These are phyloP conservation scores for Suillus discolor DNA, from an alignment of 768 basidiomycete genomes.

Conservation along the genomic window DNA sequence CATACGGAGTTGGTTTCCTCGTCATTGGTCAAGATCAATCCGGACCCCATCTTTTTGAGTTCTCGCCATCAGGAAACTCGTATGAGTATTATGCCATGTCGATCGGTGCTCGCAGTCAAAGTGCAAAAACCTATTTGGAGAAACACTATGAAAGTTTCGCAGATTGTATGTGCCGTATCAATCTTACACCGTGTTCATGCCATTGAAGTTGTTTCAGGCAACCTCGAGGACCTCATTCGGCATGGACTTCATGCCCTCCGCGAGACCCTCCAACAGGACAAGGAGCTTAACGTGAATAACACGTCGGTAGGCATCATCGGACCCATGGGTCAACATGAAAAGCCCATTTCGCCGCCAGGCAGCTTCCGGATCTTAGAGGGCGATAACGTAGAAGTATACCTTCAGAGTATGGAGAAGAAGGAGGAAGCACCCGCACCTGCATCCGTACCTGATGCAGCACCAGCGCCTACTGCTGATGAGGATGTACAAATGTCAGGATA, in stretches of 20 bases:
- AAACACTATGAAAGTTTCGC: slow-evolving; percentile 88
- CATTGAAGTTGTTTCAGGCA: slow-evolving; percentile 47
- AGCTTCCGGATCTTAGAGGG: slow-evolving; percentile 90
- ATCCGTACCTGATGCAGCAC: slow-evolving; percentile 28
- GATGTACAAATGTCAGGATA: slow-evolving; percentile 88
- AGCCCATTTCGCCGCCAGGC: slow-evolving; percentile 50
- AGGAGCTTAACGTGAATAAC: slow-evolving; percentile 90
- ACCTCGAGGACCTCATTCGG: slow-evolving; percentile 83
- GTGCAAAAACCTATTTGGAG: slow-evolving; percentile 98
- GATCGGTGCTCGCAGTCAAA: slow-evolving; percentile 97
- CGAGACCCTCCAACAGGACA: slow-evolving; percentile 98
- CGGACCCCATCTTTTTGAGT: slow-evolving; percentile 98
- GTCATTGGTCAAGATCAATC: slow-evolving; percentile 95
- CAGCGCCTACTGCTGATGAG: slow-evolving; percentile 47
- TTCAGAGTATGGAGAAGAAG: slow-evolving; percentile 80
- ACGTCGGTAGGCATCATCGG: slow-evolving; percentile 96
- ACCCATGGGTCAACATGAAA: slow-evolving; percentile 62
- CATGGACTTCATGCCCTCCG: slow-evolving; percentile 95
- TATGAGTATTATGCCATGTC: slow-evolving; percentile 99
- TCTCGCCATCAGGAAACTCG: slow-evolving; percentile 95
- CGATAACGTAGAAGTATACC: slow-evolving; percentile 69
- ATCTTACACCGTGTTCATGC: not conserved
- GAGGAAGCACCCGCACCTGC: slow-evolving; percentile 46
- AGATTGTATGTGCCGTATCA: slow-evolving; percentile 61
- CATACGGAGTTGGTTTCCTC: slow-evolving; percentile 98